Conservation (phyloP, 1,284 basidiomycete genomes). For the Malassezia obtusa region DNA sequence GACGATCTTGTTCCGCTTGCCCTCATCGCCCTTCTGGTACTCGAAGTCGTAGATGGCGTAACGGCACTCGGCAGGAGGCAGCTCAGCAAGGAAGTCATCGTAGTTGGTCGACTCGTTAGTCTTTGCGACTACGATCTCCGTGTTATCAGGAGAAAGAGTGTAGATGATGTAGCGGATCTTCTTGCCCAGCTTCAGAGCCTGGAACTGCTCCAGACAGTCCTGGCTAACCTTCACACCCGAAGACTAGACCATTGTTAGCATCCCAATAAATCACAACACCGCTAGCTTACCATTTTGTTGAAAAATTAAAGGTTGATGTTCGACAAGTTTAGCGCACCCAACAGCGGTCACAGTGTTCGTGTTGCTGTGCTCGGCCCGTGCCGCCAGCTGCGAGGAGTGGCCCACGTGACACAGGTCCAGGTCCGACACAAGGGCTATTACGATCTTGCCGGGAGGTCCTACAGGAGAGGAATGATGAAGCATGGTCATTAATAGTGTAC, state of each 20-base stretch:
- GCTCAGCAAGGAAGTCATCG: conserved; percentile 65
- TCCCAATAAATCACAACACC: not conserved
- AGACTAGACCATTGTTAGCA: conserved; percentile 51
- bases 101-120: conserved; percentile 53
- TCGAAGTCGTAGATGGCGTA: conserved; percentile 92
- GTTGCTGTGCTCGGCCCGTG: conserved; percentile 1
- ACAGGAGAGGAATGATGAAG: too few species aligned
- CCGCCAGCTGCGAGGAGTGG: not conserved
- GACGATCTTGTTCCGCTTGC: conserved; percentile 78
- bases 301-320: not conserved
- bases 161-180: conserved; percentile 80
- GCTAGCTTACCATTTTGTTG: not conserved
- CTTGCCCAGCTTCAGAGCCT: conserved; percentile 72
- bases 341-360: not conserved
- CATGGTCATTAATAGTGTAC: too few species aligned
- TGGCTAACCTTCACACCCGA: conserved; percentile 64
- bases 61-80: conserved; percentile 68
- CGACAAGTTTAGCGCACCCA: not conserved
- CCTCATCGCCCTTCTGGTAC: conserved; percentile 66
- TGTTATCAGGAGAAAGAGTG: conserved; percentile 59
- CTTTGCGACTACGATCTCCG: conserved; percentile 53
- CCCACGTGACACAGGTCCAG: conserved; percentile 4
- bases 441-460: too few species aligned
- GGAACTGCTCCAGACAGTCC: conserved; percentile 59
- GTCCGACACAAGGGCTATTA: too few species aligned